Conservation (phyloP, 2,329 filamentous ascomycete species). For the Pseudogymnoascus sp. region DNA sequence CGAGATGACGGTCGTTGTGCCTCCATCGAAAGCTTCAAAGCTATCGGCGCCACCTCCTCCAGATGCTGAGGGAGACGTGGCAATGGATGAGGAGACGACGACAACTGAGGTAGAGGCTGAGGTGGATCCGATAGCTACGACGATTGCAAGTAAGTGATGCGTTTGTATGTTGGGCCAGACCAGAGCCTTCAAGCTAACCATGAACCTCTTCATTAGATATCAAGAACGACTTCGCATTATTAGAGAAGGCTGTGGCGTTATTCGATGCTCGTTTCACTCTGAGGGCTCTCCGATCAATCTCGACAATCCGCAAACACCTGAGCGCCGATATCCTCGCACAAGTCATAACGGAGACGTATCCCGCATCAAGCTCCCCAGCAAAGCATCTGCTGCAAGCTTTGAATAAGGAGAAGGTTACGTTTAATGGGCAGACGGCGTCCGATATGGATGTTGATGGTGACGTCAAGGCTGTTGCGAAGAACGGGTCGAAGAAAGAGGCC, state of each 20-base stretch:
- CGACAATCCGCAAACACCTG: slow-evolving; percentile 86
- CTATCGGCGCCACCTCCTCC: slow-evolving; percentile 48
- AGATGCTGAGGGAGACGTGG: slow-evolving; percentile 62
- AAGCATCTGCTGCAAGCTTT: slow-evolving; percentile 65
- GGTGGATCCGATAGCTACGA: slow-evolving; percentile 54
- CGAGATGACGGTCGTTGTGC: slow-evolving; percentile 76
- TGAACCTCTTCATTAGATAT: slow-evolving; percentile 59
- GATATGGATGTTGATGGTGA: slow-evolving; percentile 72
- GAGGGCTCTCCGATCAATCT: slow-evolving; percentile 88
- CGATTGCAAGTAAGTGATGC: slow-evolving; percentile 48
- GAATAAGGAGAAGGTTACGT: slow-evolving; percentile 57
- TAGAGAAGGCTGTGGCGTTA: slow-evolving; percentile 84
- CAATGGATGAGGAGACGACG: slow-evolving; percentile 53
- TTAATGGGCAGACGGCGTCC: slow-evolving; percentile 48
- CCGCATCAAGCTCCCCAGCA: slow-evolving; percentile 52
- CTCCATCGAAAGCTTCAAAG: slow-evolving; percentile 60
- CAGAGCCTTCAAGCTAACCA: slow-evolving; percentile 13
- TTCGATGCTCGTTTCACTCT: slow-evolving; percentile 96
- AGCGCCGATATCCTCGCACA: slow-evolving; percentile 73
- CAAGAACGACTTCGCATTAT: slow-evolving; percentile 83
- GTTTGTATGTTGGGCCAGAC: background rate
- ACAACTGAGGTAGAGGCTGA: slow-evolving; percentile 28
- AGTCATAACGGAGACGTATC: slow-evolving; percentile 75
- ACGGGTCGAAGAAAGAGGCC: slow-evolving; percentile 51
- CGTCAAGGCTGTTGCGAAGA: slow-evolving; percentile 44